Conservation (phyloP, 805 yeast species). For the Saccharomycopsis sp. region DNA sequence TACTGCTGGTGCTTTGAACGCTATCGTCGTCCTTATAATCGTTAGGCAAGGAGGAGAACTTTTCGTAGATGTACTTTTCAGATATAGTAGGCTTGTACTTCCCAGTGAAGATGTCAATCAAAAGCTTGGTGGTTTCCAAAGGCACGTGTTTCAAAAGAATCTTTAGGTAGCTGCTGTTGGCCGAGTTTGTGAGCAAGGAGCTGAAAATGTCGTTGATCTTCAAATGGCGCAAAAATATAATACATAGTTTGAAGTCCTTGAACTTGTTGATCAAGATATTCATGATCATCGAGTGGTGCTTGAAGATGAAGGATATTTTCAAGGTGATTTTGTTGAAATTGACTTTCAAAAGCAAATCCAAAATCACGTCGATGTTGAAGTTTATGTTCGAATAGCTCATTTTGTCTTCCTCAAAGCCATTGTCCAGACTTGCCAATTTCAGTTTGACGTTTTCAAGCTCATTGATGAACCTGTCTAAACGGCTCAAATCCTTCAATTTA, state of each 20-base stretch:
- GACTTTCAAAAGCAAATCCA: conserved; percentile 17
- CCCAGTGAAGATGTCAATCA: conserved; percentile 87
- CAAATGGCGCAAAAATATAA: conserved; percentile 18
- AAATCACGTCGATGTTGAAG: conserved; percentile 18
- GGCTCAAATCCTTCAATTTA: conserved; percentile 40
- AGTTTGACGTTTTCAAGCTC: conserved; percentile 15
- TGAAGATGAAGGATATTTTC: conserved; percentile 19
- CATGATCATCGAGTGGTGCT: conserved; percentile 18
- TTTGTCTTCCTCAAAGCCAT: conserved; percentile 4
- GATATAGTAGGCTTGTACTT: conserved; percentile 45
- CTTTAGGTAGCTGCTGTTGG: conserved; percentile 46
- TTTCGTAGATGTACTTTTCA: conserved; percentile 21
- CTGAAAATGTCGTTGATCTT: conserved; percentile 18
- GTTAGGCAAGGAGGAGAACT: conserved; percentile 5
- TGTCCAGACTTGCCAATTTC: conserved; percentile 6
- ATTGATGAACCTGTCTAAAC: conserved; percentile 38
- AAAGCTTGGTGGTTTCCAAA: conserved; percentile 69
- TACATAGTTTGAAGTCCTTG: conserved; percentile 10
- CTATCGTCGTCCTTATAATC: conserved; percentile 8
- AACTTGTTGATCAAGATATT: conserved; percentile 18
- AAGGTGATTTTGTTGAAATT: conserved; percentile 17
- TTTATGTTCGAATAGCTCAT: conserved; percentile 13
- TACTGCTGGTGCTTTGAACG: conserved; percentile 12
- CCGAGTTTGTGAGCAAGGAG: conserved; percentile 15
- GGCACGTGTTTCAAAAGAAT: conserved; percentile 61